These are phyloP conservation scores for Santalum album DNA, from an alignment of 164 flowering plant genomes.

Conservation along the genomic window DNA sequence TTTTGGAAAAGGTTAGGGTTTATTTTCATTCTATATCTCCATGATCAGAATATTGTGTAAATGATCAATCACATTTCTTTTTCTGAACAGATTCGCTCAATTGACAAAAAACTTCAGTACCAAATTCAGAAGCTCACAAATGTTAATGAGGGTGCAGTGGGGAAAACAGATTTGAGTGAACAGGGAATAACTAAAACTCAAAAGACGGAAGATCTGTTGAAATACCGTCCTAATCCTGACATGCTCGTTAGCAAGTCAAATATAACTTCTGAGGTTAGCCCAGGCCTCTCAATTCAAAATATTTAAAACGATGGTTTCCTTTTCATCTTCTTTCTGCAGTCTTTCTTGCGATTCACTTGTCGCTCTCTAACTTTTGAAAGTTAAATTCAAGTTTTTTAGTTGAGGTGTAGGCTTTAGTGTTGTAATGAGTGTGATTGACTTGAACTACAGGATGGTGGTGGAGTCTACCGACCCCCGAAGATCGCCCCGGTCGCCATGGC, in stretches of 20 bases:
- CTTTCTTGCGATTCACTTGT: too few species aligned
- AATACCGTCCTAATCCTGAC: conserved; percentile 75
- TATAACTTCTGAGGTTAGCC: conserved; percentile 36
- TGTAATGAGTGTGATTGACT: background rate
- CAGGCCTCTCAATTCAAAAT: too few species aligned
- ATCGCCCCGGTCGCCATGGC: conserved; percentile 79
- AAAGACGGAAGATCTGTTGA: conserved; percentile 49
- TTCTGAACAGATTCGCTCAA: conserved; percentile 63
- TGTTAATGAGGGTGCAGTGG: conserved; percentile 10
- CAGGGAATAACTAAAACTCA: conserved; percentile 24
- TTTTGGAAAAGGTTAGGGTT: conserved; percentile 73
- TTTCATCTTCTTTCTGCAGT: too few species aligned
- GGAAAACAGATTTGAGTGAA: conserved; percentile 20
- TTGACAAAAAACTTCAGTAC: conserved; percentile 77
- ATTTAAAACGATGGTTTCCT: too few species aligned
- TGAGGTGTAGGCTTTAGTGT: too few species aligned
- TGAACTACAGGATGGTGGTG: conserved; percentile 38
- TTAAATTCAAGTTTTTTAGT: too few species aligned
- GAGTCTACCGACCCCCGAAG: conserved; percentile 62
- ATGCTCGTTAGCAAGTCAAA: conserved; percentile 48
- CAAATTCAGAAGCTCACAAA: conserved; percentile 75
- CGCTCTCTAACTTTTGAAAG: too few species aligned
- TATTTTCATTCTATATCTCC: background rate
- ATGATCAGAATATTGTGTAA: background rate
- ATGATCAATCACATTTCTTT: background rate